These are phyloP conservation scores for Camellia lanceoleosa DNA, from an alignment of 148 eudicot genomes.

Conservation along the genomic window DNA sequence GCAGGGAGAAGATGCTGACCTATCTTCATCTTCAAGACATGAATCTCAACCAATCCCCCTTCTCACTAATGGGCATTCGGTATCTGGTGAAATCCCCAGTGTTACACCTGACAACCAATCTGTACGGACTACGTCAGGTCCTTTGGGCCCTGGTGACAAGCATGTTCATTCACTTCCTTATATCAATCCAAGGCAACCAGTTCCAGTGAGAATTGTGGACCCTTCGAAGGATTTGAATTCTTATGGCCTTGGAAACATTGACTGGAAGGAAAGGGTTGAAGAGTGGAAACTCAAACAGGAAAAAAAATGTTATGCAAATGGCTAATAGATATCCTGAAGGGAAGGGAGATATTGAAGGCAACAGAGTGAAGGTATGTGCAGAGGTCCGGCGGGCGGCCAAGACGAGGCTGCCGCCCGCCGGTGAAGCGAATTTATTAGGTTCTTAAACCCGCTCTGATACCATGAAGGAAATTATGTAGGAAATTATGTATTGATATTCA, in stretches of 20 bases:
- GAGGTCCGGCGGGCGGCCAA: too few species aligned
- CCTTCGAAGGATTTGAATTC: constrained; percentile 94
- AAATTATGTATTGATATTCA: too few species aligned
- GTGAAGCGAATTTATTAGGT: too few species aligned
- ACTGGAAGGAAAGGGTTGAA: constrained; percentile 99
- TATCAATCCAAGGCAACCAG: constrained; percentile 90
- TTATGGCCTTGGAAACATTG: constrained; percentile 88
- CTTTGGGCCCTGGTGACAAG: constrained; percentile 75
- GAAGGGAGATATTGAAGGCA: constrained; percentile 90
- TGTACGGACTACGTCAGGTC: constrained; percentile 90
- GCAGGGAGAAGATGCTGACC: constrained; percentile 78
- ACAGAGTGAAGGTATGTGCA: too few species aligned
- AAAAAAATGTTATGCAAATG: constrained; percentile 61
- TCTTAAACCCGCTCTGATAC: too few species aligned
- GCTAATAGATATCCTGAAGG: constrained; percentile 68
- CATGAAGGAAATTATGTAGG: too few species aligned
- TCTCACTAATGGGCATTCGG: constrained; percentile 82
- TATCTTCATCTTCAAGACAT: constrained; percentile 82
- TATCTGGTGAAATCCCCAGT: constrained; percentile 89
- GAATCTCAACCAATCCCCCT: constrained; percentile 88
- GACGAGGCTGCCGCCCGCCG: too few species aligned
- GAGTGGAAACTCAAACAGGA: constrained; percentile 98
- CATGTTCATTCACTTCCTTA: constrained; percentile 74
- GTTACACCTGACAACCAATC: constrained; percentile 80
- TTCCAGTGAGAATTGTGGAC: constrained; percentile 93